Evolutionary conservation across 495 filamentous ascomycete genomes (phyloP), one percentile per base, ranked within the genome.

Genomic region (Extremus antarcticus): DNA sequence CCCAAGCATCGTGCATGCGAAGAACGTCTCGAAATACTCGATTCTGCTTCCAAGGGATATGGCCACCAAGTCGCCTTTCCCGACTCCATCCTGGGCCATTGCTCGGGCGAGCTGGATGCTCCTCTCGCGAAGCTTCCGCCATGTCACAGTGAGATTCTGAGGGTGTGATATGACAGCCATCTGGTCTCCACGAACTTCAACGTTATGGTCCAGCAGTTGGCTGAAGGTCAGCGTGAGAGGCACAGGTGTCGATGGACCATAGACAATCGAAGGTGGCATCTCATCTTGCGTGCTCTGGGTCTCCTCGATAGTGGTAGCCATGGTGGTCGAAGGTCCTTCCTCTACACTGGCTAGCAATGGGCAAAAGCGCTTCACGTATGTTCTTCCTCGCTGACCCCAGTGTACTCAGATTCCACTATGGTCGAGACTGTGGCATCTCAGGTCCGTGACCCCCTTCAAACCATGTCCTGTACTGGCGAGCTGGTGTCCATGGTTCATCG

Each of bases 21-120:
- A 61, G 25, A 61, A 56, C 11, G 54, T 61, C 58, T 61, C 58
- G 41, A 61, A 48, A 51, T 61, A 61, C 32, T 61, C 58, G 40
- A 52, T 40, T 32, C 58, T 49, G 39, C 49, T 53, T 51, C 54
- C 58, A 7, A 56, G 49, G 20, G 54, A 52, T 15, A 61, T 56
- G 24, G 53, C 58, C 16, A 61, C 54, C 16, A 55, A 51, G 41
- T 56, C 49, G 3, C 58, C 58, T 48, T 61, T 61, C 17, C 40
- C n/a, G 22, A 61, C 41, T 23, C 54, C 54, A 43, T 47, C 56
- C 20, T 54, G 15, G 16, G 56, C 40, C 43, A 59, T 39, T 25
- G 56, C 56, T 54, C 46, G 43, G 1, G 56, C 56, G 17, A 59
- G 32, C 25, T 25, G 23, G 23, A 59, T 54, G 23, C 40, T 48